A percentile compares a stretch with the other conserved stretches of the same genome.
Evolutionary conservation across 2,329 filamentous ascomycete genomes (phyloP).

Genomic region (Blastomyces parvus): DNA sequence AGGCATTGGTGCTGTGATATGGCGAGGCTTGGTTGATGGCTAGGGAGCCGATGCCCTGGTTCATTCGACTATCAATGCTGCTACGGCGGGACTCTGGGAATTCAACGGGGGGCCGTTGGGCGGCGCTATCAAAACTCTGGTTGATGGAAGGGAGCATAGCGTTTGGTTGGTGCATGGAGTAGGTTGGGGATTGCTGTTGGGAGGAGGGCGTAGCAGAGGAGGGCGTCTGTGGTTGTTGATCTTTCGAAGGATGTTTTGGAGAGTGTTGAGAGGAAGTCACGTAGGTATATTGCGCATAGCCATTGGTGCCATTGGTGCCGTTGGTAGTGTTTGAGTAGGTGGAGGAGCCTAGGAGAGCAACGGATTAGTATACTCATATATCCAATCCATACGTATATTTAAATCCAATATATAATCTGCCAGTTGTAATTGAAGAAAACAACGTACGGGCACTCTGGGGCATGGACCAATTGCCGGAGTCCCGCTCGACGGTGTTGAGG

Average conservation of each 20-base stretch:
- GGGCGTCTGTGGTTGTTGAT: conserved; percentile 10
- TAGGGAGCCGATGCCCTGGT: conserved; percentile 40
- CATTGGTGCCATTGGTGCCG: conserved; percentile 37
- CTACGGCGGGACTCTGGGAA: conserved; percentile 40
- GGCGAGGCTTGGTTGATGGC: conserved; percentile 40
- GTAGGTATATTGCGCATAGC: conserved; percentile 21
- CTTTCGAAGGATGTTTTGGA: conserved; percentile 26
- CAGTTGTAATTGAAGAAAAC: conserved; percentile 15
- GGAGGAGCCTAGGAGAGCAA: conserved; percentile 33
- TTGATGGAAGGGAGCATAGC: conserved; percentile 49
- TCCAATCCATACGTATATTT: background rate
- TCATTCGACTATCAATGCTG: conserved; percentile 42
- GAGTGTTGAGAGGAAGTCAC: conserved; percentile 39
- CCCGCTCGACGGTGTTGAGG: conserved; percentile 42
- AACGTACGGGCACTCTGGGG: conserved; percentile 48
- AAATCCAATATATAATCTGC: background rate
- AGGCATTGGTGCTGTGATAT: conserved; percentile 40
- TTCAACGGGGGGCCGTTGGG: conserved; percentile 28
- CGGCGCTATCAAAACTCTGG: conserved; percentile 47
- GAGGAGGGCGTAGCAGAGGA: background rate
- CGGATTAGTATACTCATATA: conserved; percentile 8
- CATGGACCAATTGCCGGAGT: conserved; percentile 52
- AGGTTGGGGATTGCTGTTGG: conserved; percentile 22
- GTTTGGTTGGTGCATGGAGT: conserved; percentile 30
- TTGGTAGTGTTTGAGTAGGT: conserved; percentile 39